phyloP scores from a whole-genome alignment of 139 green algal species.

The Chlamydomonas incerta region DNA sequence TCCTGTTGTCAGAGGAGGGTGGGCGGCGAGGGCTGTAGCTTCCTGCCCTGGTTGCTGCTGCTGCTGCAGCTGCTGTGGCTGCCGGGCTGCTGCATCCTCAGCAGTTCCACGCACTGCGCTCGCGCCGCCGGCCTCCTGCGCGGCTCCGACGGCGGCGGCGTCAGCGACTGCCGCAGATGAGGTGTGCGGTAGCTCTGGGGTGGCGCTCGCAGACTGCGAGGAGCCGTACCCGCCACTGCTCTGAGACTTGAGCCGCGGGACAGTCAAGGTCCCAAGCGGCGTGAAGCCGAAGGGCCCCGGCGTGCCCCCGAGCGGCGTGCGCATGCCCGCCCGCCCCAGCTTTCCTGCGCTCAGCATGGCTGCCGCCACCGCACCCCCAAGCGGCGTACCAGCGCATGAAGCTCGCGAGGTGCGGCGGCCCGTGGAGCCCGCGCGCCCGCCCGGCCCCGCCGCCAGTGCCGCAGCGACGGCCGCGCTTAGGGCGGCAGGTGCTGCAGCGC shows the following conservation, averaged over 20 bases:
- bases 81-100: too few species aligned
- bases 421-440: too few species aligned
- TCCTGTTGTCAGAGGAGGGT: too few species aligned
- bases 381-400: neutral
- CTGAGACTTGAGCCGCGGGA: conserved; percentile 25
- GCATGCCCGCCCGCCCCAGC: neutral
- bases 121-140: neutral
- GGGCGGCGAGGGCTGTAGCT: too few species aligned
- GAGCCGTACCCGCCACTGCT: neutral
- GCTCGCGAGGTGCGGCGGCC: neutral
- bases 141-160: neutral
- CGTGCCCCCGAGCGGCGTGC: neutral
- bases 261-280: neutral
- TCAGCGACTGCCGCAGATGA: neutral
- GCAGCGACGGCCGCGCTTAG: too few species aligned
- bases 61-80: too few species aligned
- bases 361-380: neutral
- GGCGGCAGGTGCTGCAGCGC: too few species aligned
- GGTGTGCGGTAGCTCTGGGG: neutral
- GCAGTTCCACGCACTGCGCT: too few species aligned
- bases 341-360: neutral
- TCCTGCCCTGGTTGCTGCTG: too few species aligned
- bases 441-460: too few species aligned
- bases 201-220: neutral
- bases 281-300: neutral